Conservation (phyloP, 768 basidiomycete genomes). For the Suillus brevipes region DNA sequence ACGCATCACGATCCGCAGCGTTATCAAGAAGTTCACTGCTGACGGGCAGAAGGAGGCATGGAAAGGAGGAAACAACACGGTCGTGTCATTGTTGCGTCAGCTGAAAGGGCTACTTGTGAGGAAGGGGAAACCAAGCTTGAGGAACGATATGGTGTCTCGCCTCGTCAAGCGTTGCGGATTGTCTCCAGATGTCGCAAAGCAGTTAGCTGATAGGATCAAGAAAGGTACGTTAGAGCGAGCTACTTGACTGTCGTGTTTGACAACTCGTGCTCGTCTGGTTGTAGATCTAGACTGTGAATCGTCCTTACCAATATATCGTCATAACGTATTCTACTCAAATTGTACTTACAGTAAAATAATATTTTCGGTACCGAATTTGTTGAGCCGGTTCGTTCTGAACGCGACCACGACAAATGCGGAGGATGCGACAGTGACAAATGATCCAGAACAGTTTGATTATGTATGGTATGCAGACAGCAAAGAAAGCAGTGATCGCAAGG, state of each 20-base stretch:
- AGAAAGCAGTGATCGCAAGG: not conserved
- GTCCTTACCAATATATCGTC: no score
- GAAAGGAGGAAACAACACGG: conserved; percentile 19
- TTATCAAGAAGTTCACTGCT: conserved; percentile 22
- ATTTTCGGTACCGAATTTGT: no score
- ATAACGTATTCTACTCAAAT: no score
- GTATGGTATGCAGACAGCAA: conserved; percentile 7
- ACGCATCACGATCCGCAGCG: conserved; percentile 20
- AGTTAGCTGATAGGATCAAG: not conserved
- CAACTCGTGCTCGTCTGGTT: not conserved
- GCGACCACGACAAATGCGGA: not conserved
- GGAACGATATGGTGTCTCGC: conserved; percentile 25
- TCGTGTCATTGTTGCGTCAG: conserved; percentile 18
- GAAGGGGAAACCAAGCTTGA: conserved; percentile 18
- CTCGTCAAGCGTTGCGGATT: conserved; percentile 28
- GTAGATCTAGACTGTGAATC: no score
- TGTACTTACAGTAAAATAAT: no score
- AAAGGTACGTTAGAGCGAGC: not conserved
- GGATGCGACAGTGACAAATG: not conserved
- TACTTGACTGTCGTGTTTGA: not conserved
- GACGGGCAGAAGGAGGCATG: conserved; percentile 27
- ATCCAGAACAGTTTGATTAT: not conserved
- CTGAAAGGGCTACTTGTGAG: conserved; percentile 18
- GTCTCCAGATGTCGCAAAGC: conserved; percentile 25
- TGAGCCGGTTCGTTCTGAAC: not conserved